These are phyloP conservation scores for Boletus pseudo-olivaceus DNA, from an alignment of 768 basidiomycete genomes.

Conservation along the genomic window DNA sequence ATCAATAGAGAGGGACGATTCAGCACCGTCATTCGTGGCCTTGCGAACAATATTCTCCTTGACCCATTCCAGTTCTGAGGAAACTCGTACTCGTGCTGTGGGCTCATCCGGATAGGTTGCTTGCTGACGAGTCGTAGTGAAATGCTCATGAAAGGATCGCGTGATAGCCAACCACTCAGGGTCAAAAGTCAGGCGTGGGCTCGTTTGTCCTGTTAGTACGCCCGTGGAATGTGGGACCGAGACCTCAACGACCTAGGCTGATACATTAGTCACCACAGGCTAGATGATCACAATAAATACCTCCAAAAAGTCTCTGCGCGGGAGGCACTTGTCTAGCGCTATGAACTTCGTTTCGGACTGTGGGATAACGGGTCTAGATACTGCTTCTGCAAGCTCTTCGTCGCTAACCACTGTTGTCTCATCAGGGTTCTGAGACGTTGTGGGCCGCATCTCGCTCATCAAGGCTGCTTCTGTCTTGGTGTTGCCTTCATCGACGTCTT, in stretches of 20 bases:
- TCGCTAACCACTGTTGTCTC: slow-evolving; percentile 49
- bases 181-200: slow-evolving; percentile 62
- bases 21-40: not conserved
- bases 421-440: slow-evolving; percentile 43
- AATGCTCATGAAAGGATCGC: slow-evolving; percentile 77
- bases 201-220: slow-evolving; percentile 4
- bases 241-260: slow-evolving; percentile 68
- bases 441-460: slow-evolving; percentile 35
- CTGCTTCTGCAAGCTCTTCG: slow-evolving; percentile 40
- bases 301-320: slow-evolving; percentile 75
- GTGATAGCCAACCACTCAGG: slow-evolving; percentile 94
- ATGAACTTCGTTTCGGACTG: slow-evolving; percentile 67
- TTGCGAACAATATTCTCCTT: slow-evolving; percentile 44
- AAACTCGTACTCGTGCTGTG: slow-evolving; percentile 50
- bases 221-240: slow-evolving; percentile 23
- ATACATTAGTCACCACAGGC: not conserved
- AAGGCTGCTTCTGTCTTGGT: not conserved
- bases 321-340: slow-evolving; percentile 88
- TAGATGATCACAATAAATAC: slow-evolving; percentile 34
- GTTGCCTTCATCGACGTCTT: slow-evolving; percentile 23
- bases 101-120: slow-evolving; percentile 55
- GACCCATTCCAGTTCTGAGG: slow-evolving; percentile 66
- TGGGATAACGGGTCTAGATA: slow-evolving; percentile 24
- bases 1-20: slow-evolving; percentile 34
- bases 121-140: slow-evolving; percentile 54